Base-by-base conservation (phyloP, 2,329 filamentous ascomycete genomes). In the Atkinsonella texensis region DNA sequence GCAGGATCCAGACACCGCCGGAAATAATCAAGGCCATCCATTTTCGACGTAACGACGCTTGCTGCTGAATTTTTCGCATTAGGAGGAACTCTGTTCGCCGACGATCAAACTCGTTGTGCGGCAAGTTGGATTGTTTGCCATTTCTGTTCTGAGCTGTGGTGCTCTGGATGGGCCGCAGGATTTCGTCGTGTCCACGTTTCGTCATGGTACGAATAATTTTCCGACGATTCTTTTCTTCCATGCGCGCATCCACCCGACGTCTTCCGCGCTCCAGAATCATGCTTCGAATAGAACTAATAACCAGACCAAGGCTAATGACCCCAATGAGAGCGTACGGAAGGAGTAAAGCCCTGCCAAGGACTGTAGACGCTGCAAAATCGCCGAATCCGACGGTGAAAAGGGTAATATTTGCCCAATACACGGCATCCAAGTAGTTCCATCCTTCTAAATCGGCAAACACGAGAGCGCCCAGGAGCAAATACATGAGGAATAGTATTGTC, bases 311-410 rank as follows among this genome's bases (percentile, higher is more conserved):
- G 58, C 86, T 90, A 54, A 94, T 85, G 52, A 93, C 84, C 2
- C 90, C 90, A 7, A 89, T 74, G 0, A 95, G 79, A 0, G 89
- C 84, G 58, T 87, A 96, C 0, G 90, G 90, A 49, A 95, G 84
- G 32, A 95, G 72, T 2, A 96, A 72, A 1, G 81, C 85, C 41
- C 84, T 76, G 0, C 81, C 82, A 0, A 86, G 67, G 15, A 76
- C 65, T 0, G 74, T 79, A 1, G 57, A 41, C 1, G 75, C 66
- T 11, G 68, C 62, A 23, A 72, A 70, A 55, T 84, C 79, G n/a
- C 80, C 80, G 43, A 81, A 80, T 0, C 80, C 81, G 35, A 84
- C 73, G 1, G 81, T 84, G 60, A 84, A 81, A 2, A 84, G 69
- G 0, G 80, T 84, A 31, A 89, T 81, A 59, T 90, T 83, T 48